Evolutionary conservation across 2,329 filamentous ascomycete species (phyloP), one percentile per base, ranked within the genome.

Genomic region (Apiospora arundinis): DNA sequence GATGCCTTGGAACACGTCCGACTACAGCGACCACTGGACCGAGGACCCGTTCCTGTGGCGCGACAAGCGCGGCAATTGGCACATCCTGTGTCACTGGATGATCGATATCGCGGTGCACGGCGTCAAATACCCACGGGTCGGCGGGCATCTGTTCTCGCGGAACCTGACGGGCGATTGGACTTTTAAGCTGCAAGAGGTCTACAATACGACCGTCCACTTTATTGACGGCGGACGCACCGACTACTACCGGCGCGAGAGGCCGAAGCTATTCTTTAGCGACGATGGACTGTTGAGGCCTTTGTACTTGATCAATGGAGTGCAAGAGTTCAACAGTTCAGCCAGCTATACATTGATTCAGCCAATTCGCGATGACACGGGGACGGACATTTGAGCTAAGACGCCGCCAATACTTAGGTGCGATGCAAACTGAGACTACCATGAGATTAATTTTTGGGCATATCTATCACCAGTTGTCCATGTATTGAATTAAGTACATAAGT

Each of bases 251-350:
- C 76, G 85, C 16, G 85, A 87, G 73, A 77, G 86, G 2, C 84
- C 85, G 0, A 85, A 87, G 78, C 67, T 88, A 6, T 85, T 83
- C 69, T 86, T 87, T 23, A 86, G 84, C 70, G 77, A 81, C 1
- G 85, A 87, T 71, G 82, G 82, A 0, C 70, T 81, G n/a, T 79
- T 85, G 79, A 84, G 80, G 18, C 85, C 85, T 2, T 72, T 88
- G 56, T 85, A 85, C 69, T 68, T 87, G 72, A 77, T 82, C 1
- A 87, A 81, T 45, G 85, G 85, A 0, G 85, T 88, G 1, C 85
- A 87, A 71, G 81, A 82, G 71, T 77, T 81, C 56, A 76, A 78
- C 48, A 78, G 68, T 52, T 73, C 73, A 12, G 74, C 70, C 7
- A 84, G 82, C 70, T 84, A 82, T 70, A 84, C 81, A 5, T 69